These are phyloP conservation scores for Aphanocladium album DNA, from an alignment of 2,329 filamentous ascomycete genomes.

Conservation along the genomic window DNA sequence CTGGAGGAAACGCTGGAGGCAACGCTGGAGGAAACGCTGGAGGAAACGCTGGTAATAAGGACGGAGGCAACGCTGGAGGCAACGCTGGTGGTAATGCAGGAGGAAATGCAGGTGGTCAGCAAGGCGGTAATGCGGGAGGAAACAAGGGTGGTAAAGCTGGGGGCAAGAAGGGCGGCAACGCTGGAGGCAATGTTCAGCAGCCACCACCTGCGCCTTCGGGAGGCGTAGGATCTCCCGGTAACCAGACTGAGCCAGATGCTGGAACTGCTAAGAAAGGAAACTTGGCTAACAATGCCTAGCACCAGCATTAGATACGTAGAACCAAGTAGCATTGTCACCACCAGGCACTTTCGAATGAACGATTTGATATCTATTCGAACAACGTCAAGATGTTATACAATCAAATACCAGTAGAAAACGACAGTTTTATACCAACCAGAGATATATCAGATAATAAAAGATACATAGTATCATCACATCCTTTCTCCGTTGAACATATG, in stretches of 20 bases:
- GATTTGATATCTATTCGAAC: too few relatives aligned
- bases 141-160: not conserved
- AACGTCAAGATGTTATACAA: too few relatives aligned
- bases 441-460: too few relatives aligned
- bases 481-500: too few relatives aligned
- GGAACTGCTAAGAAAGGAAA: not conserved
- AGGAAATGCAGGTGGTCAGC: not conserved
- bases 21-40: not conserved
- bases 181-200: not conserved
- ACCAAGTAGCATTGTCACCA: too few relatives aligned
- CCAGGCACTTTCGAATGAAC: too few relatives aligned
- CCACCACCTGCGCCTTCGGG: not conserved
- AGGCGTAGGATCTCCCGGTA: too few relatives aligned
- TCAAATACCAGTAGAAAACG: too few relatives aligned
- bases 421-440: too few relatives aligned
- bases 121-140: not conserved
- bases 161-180: not conserved
- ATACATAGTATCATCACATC: too few relatives aligned
- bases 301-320: too few relatives aligned
- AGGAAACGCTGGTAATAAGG: not conserved
- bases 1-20: not conserved
- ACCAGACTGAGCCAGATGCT: not conserved
- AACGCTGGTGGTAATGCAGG: not conserved
- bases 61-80: not conserved
- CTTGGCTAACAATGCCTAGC: too few relatives aligned